Percentiles rank a stretch among this genome's conserved stretches.
These are phyloP conservation scores for Salmacisia buchloeana DNA, from an alignment of 1,284 basidiomycete species.

Conservation along the genomic window DNA sequence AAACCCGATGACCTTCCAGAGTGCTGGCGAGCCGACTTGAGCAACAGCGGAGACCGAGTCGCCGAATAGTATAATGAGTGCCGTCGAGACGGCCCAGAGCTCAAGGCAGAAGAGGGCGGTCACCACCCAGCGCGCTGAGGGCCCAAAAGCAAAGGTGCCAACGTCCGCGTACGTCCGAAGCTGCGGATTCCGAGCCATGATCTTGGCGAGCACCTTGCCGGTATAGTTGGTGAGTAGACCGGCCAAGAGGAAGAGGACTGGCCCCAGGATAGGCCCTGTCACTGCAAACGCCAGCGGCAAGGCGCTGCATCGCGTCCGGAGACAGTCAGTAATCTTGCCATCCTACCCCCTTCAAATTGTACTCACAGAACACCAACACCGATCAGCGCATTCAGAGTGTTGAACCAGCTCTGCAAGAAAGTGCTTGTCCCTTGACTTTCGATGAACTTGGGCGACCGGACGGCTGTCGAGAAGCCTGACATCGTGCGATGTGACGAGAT, in stretches of 20 bases:
- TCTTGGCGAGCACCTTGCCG: slow-evolving; percentile 46
- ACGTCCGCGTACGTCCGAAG: slow-evolving; percentile 48
- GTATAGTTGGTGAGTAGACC: slow-evolving; percentile 46
- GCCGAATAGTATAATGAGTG: slow-evolving; percentile 45
- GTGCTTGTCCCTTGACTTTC: slow-evolving; percentile 33
- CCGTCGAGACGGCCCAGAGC: slow-evolving; percentile 44
- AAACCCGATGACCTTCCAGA: slow-evolving; percentile 40
- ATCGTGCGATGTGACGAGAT: not conserved
- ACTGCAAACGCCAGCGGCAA: slow-evolving; percentile 44
- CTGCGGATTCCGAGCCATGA: slow-evolving; percentile 40
- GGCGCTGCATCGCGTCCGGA: slow-evolving; percentile 20
- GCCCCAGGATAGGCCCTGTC: slow-evolving; percentile 38
- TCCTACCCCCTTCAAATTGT: not conserved
- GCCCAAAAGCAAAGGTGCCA: slow-evolving; percentile 45
- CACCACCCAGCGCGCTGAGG: slow-evolving; percentile 35
- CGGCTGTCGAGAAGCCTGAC: not conserved
- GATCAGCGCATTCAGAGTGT: slow-evolving; percentile 46
- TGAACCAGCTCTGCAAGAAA: slow-evolving; percentile 48
- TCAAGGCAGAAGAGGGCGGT: slow-evolving; percentile 45
- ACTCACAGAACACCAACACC: slow-evolving; percentile 42
- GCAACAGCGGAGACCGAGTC: slow-evolving; percentile 38
- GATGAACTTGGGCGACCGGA: not conserved
- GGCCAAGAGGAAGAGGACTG: slow-evolving; percentile 36
- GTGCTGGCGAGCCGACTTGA: slow-evolving; percentile 8
- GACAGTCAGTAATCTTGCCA: slow-evolving; percentile 15